Conservation (phyloP, 1,284 basidiomycete species). For the Butyriboletus appendiculatus region DNA sequence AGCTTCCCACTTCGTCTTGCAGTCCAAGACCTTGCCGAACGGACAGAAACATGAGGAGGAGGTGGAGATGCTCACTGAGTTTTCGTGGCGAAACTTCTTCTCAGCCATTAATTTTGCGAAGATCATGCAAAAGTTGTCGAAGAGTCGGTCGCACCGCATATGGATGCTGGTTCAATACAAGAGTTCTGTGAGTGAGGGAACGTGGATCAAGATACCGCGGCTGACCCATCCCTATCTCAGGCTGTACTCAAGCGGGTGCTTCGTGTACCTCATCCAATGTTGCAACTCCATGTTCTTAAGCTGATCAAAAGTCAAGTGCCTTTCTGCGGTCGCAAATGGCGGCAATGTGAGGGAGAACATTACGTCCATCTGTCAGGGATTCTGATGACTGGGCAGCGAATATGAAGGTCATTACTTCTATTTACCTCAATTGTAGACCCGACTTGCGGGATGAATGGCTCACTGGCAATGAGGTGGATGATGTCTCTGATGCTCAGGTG, state of each 20-base stretch:
- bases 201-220: background rate
- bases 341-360: slow-evolving; percentile 70
- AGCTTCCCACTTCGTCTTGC: slow-evolving; percentile 55
- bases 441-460: slow-evolving; percentile 98
- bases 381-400: slow-evolving; percentile 63
- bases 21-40: slow-evolving; percentile 60
- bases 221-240: slow-evolving; percentile 42
- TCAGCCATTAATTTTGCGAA: slow-evolving; percentile 98
- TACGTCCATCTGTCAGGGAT: background rate
- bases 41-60: slow-evolving; percentile 80
- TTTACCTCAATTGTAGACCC: slow-evolving; percentile 96
- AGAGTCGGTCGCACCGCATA: slow-evolving; percentile 92
- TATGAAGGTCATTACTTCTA: slow-evolving; percentile 99
- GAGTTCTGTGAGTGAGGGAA: slow-evolving; percentile 71
- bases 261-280: slow-evolving; percentile 90
- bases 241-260: slow-evolving; percentile 94
- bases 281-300: slow-evolving; percentile 97
- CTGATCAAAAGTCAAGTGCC: slow-evolving; percentile 99
- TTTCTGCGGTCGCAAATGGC: slow-evolving; percentile 97
- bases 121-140: slow-evolving; percentile 97
- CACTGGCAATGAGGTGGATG: slow-evolving; percentile 90
- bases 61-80: slow-evolving; percentile 89
- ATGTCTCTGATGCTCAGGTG: slow-evolving; percentile 82
- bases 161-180: slow-evolving; percentile 98
- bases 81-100: slow-evolving; percentile 99